Percentiles rank a stretch among this genome's conserved stretches.
Evolutionary conservation across 2,329 filamentous ascomycete species (phyloP).

Genomic region (Celoporthe dispersa): DNA sequence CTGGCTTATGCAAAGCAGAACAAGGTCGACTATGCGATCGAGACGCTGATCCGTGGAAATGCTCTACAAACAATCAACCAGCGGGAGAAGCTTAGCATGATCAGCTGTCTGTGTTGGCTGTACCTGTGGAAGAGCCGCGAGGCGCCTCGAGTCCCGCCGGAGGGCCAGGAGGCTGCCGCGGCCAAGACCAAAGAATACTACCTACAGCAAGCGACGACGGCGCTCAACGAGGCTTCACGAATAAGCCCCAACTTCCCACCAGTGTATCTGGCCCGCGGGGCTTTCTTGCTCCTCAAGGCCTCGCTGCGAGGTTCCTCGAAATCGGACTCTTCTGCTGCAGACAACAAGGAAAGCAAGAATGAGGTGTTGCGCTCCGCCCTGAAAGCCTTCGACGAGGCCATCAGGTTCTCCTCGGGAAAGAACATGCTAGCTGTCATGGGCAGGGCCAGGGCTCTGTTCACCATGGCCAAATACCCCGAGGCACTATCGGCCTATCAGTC

Average conservation of each 20-base stretch:
- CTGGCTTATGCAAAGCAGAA: constrained; percentile 95
- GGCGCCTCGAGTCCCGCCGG: constrained; percentile 66
- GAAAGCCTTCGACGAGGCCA: constrained; percentile 94
- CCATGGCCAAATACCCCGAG: constrained; percentile 83
- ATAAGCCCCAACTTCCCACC: constrained; percentile 93
- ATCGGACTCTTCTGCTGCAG: constrained; percentile 63
- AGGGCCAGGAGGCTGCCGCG: constrained; percentile 68
- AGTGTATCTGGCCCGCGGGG: constrained; percentile 87
- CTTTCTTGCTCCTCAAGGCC: constrained; percentile 84
- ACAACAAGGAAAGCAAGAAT: constrained; percentile 75
- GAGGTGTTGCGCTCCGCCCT: constrained; percentile 84
- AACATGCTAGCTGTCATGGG: constrained; percentile 94
- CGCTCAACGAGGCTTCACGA: constrained; percentile 91
- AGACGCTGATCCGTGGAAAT: constrained; percentile 73
- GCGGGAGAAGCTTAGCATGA: constrained; percentile 83
- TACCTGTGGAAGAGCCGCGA: constrained; percentile 88
- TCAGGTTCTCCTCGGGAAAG: constrained; percentile 79
- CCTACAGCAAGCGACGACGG: constrained; percentile 85
- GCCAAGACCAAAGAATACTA: constrained; percentile 92
- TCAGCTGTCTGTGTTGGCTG: constrained; percentile 88
- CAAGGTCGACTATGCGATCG: constrained; percentile 83
- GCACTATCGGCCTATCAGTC: constrained; percentile 86
- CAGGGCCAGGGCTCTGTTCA: constrained; percentile 84
- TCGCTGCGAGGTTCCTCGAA: constrained; percentile 81
- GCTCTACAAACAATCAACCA: constrained; percentile 72